Evolutionary conservation across 2,329 filamentous ascomycete species (phyloP).

Genomic region (Xylaria sp.): DNA sequence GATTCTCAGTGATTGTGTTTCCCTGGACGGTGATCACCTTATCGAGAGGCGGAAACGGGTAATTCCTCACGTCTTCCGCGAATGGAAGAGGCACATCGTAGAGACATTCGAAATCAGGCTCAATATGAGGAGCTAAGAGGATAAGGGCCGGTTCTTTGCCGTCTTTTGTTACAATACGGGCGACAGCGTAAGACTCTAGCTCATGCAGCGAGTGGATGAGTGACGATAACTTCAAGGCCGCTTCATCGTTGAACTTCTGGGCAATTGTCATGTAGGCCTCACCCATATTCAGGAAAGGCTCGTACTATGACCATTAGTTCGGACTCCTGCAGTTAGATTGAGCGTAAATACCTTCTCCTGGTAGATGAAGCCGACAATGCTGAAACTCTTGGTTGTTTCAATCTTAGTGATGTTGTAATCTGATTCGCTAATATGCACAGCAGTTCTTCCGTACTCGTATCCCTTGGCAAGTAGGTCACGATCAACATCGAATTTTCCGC

Average conservation of each 20-base stretch:
- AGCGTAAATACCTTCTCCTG: constrained; percentile 67
- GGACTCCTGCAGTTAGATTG: constrained; percentile 10
- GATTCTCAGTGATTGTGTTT: constrained; percentile 79
- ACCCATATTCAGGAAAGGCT: constrained; percentile 87
- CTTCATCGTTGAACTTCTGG: constrained; percentile 81
- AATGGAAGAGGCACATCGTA: constrained; percentile 93
- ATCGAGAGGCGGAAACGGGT: constrained; percentile 90
- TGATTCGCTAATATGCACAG: constrained; percentile 86
- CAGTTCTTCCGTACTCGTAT: constrained; percentile 92
- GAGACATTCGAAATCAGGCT: constrained; percentile 83
- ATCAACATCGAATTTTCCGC: constrained; percentile 83
- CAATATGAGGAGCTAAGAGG: constrained; percentile 82
- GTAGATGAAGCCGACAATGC: constrained; percentile 88
- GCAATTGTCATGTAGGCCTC: constrained; percentile 82
- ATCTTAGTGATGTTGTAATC: constrained; percentile 91
- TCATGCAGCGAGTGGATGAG: constrained; percentile 89
- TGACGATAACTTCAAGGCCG: constrained; percentile 85
- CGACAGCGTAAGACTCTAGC: constrained; percentile 85
- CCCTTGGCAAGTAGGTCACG: constrained; percentile 90
- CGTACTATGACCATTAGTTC: constrained; percentile 66
- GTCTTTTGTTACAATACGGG: constrained; percentile 85
- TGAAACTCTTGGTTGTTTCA: constrained; percentile 78
- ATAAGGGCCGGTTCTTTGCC: constrained; percentile 80
- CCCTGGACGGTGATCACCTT: constrained; percentile 89
- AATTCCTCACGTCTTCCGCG: constrained; percentile 89